Conservation (phyloP, 2,329 filamentous ascomycete species). For the Pseudopyricularia javanii region DNA sequence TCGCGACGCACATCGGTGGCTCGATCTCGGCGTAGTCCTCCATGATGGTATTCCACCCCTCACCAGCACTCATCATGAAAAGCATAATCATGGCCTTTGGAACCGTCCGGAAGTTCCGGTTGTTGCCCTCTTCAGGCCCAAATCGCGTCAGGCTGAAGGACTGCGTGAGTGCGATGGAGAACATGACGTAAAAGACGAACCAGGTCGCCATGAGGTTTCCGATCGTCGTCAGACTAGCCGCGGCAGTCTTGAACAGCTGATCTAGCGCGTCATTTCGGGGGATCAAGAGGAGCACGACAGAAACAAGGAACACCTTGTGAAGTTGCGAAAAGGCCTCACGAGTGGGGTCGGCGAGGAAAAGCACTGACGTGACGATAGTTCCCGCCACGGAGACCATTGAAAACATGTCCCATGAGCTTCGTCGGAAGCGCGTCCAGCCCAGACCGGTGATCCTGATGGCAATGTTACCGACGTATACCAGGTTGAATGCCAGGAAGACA, state of each 20-base stretch:
- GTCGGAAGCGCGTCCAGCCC: slow-evolving; percentile 82
- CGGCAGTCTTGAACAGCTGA: slow-evolving; percentile 96
- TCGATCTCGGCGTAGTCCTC: slow-evolving; percentile 79
- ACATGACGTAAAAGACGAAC: slow-evolving; percentile 94
- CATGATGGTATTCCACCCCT: slow-evolving; percentile 96
- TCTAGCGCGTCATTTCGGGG: slow-evolving; percentile 94
- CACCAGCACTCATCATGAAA: slow-evolving; percentile 85
- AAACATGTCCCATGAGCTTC: slow-evolving; percentile 92
- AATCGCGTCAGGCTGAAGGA: slow-evolving; percentile 92
- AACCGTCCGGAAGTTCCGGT: slow-evolving; percentile 87
- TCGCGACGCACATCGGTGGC: slow-evolving; percentile 68
- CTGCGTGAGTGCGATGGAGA: slow-evolving; percentile 91
- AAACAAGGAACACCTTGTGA: slow-evolving; percentile 89
- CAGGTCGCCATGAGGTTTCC: slow-evolving; percentile 88
- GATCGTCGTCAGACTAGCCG: slow-evolving; percentile 82
- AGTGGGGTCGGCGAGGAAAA: slow-evolving; percentile 48
- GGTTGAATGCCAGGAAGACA: slow-evolving; percentile 69
- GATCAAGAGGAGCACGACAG: slow-evolving; percentile 80
- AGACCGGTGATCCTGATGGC: slow-evolving; percentile 75
- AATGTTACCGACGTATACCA: slow-evolving; percentile 76
- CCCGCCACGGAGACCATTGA: slow-evolving; percentile 70
- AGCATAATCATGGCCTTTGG: slow-evolving; percentile 88
- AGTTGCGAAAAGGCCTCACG: slow-evolving; percentile 61
- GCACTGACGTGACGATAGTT: slow-evolving; percentile 68
- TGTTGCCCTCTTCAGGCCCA: slow-evolving; percentile 55